Evolutionary conservation across 2,329 filamentous ascomycete genomes (phyloP), one percentile per base, ranked within the genome.

Genomic region (Simplicillium sp.): DNA sequence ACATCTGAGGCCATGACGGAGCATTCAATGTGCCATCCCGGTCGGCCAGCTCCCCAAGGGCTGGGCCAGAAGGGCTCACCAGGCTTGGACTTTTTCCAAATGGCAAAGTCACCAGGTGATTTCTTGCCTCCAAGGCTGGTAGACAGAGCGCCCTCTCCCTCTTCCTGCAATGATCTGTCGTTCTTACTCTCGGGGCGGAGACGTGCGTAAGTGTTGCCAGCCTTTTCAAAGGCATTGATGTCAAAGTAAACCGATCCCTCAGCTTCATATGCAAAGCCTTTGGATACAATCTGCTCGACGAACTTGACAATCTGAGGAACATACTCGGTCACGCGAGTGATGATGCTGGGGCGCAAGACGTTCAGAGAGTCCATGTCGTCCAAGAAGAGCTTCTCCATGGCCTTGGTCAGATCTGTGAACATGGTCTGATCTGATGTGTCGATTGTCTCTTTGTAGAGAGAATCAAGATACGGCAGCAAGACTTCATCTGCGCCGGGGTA

Each of bases 21-120:
- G 77, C 90, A 96, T 66, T 96, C 89, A 54, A 96, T 96, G 56
- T 96, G 90, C 90, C 90, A 97, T 14, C 90, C 90, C 1, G 90
- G 90, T 35, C 90, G 73, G 4, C 89, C 89, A 42, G 80, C 72
- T 4, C 90, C 88, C 89, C 90, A 97, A 3, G 80, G 80, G 51
- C 84, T 92, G 5, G 80, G 71, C 90, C 90, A 97, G 49, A 78
- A 84, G 1, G 90, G 90, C 68, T 97, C 90, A 34, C 90, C 90
- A 12, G 86, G 78, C 64, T 94, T 96, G 2, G 84, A 89, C 40
- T 82, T 80, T 60, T 97, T 97, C 89, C 88, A 96, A 2, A 97
- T 68, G 1, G 88, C 89, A 62, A 97, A 97, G 54, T 97, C 89
- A 7, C 84, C 82, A 2, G 81, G 70, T 17, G 78, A 81, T 40